A percentile compares a stretch with the other conserved stretches of the same genome.
Conservation (phyloP, 169 alveolate genomes). For the Amoebophrya sp. region DNA sequence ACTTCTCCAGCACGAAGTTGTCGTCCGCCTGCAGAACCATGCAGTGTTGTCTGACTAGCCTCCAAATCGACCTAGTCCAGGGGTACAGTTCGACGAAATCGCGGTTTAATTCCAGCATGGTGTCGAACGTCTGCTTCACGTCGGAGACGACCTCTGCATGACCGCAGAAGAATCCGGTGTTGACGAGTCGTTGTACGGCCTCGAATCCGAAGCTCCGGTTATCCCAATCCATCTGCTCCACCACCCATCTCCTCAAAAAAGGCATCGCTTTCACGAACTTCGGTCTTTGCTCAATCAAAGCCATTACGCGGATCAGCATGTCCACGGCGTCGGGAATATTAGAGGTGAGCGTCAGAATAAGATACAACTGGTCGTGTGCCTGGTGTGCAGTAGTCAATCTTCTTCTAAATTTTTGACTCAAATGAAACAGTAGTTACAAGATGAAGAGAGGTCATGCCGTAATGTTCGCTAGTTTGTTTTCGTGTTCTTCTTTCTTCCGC, state of each 20-base stretch:
- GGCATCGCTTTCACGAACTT: background rate
- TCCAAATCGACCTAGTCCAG: background rate
- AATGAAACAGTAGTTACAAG: no score
- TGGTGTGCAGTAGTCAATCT: no score
- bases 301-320: background rate
- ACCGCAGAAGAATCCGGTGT: background rate
- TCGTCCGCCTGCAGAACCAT: background rate
- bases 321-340: background rate
- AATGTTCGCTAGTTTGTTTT: no score
- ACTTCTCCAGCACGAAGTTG: background rate
- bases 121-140: background rate
- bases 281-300: background rate
- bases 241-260: background rate
- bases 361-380: no score
- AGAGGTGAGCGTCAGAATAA: background rate
- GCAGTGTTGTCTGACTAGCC: background rate
- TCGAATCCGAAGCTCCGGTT: background rate
- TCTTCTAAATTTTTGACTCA: no score
- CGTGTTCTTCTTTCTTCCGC: no score
- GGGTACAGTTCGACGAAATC: background rate
- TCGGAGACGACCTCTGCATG: background rate
- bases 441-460: no score
- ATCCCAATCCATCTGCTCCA: background rate
- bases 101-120: background rate
- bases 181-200: background rate